A percentile compares a stretch with the other conserved stretches of the same genome.
These are phyloP conservation scores for Colletotrichum sp. DNA, from an alignment of 2,329 filamentous ascomycete genomes.

Conservation along the genomic window DNA sequence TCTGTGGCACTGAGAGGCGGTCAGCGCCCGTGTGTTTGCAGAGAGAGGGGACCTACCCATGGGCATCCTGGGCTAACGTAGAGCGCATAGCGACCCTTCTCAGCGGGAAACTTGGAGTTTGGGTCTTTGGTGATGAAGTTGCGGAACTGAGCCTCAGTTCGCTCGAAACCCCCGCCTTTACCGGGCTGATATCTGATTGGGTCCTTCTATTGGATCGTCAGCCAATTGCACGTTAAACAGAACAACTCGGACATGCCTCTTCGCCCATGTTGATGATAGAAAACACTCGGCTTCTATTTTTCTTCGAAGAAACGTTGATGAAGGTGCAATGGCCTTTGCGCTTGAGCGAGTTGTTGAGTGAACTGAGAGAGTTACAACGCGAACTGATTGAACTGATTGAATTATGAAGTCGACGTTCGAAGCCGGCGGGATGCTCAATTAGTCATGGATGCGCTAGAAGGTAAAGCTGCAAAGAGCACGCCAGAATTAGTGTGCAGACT, in stretches of 20 bases:
- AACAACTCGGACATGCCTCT: not conserved
- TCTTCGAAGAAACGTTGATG: not conserved
- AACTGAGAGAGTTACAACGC: no score
- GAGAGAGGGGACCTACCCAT: constrained; percentile 50
- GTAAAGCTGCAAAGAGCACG: not conserved
- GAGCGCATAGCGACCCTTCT: constrained; percentile 64
- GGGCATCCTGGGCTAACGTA: constrained; percentile 67
- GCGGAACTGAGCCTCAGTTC: constrained; percentile 60
- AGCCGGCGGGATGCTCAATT: not conserved
- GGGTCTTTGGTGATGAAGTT: constrained; percentile 57
- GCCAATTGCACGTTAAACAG: not conserved
- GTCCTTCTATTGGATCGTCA: not conserved
- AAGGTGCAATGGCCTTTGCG: no score
- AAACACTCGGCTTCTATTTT: not conserved
- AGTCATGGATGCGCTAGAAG: not conserved
- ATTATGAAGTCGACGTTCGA: not conserved
- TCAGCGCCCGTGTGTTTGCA: accelerated
- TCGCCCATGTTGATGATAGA: not conserved
- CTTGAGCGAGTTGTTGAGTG: no score
- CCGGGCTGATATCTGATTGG: constrained; percentile 1
- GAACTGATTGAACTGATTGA: no score
- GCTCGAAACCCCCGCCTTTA: constrained; percentile 55
- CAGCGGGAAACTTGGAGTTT: constrained; percentile 58
- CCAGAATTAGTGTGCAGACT: not conserved
- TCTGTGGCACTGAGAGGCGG: constrained; percentile 62